These are phyloP conservation scores for Hydnomerulius pinastri DNA, from an alignment of 768 basidiomycete genomes.

Conservation along the genomic window DNA sequence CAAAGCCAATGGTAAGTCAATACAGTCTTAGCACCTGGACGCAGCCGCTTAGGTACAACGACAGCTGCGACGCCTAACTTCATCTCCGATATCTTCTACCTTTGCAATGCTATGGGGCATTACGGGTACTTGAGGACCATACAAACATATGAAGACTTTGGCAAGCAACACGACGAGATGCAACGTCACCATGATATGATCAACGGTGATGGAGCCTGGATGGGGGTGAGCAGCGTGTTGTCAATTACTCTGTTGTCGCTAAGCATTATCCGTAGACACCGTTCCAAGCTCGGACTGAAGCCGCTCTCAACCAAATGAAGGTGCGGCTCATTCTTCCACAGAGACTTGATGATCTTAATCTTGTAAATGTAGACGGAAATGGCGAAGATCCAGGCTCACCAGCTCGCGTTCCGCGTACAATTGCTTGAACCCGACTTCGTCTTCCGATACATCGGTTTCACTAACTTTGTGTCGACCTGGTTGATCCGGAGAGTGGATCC, in stretches of 20 bases:
- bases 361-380: constrained; percentile 58
- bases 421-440: constrained; percentile 85
- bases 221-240: constrained; percentile 57
- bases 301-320: constrained; percentile 76
- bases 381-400: constrained; percentile 66
- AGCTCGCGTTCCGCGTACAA: constrained; percentile 83
- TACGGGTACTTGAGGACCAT: constrained; percentile 86
- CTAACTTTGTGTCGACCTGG: constrained; percentile 93
- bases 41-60: not conserved
- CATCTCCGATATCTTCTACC: constrained; percentile 93
- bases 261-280: constrained; percentile 52
- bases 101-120: constrained; percentile 85
- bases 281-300: constrained; percentile 74
- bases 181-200: constrained; percentile 76
- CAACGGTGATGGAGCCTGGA: constrained; percentile 79
- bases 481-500: constrained; percentile 90
- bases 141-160: constrained; percentile 69
- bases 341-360: not conserved
- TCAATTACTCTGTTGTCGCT: constrained; percentile 1
- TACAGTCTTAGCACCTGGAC: not conserved
- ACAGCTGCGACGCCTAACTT: constrained; percentile 80
- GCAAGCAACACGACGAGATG: constrained; percentile 75
- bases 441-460: constrained; percentile 77
- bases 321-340: constrained; percentile 32
- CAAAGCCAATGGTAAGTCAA: constrained; percentile 44